A percentile compares a stretch with the other conserved stretches of the same genome.
Evolutionary conservation across 2,329 filamentous ascomycete genomes (phyloP).

Genomic region (Huntiella omanensis): DNA sequence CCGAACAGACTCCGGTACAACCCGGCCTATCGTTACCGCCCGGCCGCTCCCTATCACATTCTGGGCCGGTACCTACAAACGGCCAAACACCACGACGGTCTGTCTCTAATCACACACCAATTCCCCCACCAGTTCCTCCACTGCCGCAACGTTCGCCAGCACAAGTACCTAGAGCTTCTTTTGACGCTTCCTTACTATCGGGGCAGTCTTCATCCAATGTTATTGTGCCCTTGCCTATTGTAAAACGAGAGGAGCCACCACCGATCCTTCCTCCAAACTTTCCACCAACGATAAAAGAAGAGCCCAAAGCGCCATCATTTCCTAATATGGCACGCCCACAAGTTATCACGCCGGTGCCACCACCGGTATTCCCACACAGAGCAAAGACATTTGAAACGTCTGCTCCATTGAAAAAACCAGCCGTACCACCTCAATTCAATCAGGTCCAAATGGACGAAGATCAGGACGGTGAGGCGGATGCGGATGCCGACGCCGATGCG

Average conservation of each 20-base stretch:
- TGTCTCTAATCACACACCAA: constrained; percentile 10
- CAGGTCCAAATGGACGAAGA: constrained; percentile 14
- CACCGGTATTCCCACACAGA: neutral
- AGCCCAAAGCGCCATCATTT: too few relatives aligned
- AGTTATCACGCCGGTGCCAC: neutral
- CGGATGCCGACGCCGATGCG: neutral
- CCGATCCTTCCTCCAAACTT: neutral
- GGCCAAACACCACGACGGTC: constrained; percentile 3
- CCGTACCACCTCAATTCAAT: constrained; percentile 21
- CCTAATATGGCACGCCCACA: too few relatives aligned
- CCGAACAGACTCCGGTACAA: constrained; percentile 1
- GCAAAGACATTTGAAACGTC: constrained; percentile 20
- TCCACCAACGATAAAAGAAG: too few relatives aligned
- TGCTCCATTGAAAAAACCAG: constrained; percentile 25
- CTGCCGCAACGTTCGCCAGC: constrained; percentile 11
- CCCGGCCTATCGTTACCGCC: neutral
- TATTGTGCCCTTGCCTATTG: too few relatives aligned
- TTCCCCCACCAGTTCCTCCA: constrained; percentile 11
- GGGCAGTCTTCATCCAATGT: too few relatives aligned
- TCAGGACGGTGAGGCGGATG: constrained; percentile 1
- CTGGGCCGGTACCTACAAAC: neutral
- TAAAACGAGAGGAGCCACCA: neutral
- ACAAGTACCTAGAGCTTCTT: neutral
- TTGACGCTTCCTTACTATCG: neutral
- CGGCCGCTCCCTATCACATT: neutral